Evolutionary conservation across 1,284 basidiomycete genomes (phyloP), one percentile per base, ranked within the genome.

Genomic region (Microbotryum lychnidis-dioicae): DNA sequence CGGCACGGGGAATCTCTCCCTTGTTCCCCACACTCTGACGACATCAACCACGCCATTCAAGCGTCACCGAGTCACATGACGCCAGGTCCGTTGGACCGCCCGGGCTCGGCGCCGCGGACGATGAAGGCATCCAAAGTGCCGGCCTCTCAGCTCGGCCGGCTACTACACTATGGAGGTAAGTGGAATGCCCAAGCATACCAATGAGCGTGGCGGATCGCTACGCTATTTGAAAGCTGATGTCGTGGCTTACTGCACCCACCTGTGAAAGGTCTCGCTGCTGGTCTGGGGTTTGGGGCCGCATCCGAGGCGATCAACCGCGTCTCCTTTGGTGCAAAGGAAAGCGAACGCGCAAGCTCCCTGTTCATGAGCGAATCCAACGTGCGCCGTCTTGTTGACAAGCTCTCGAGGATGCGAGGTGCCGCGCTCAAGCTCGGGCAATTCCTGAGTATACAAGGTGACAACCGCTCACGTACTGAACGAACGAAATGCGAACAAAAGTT

Each of bases 401-500:
- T 98, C 18, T 87, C 89, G 0, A 84, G 87, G 70, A 97, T 98
- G 94, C 81, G 94, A 21, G 94, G 94, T 1, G 94, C 96, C 0
- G 96, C 94, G 0, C 79, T 99, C 62, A 98, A 99, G 77, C 78
- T 98, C 2, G 94, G 94, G 0, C 96, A 98, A 73, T 98, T 98
- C 73, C 82, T 98, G 80, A 93, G 89, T 71, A 97, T 98, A 47
- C 94, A 99, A 81, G 91, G 91, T 89, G 45, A 49, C 75, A 62
- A 21, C 14, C 12, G 18, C 37, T 10, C 37, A 49, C 2, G 16
- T 20, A 49, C 10, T 27, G 25, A 3, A 2, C 21, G 16, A n/a
- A 27, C 33, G n/a, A 14, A 25, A n/a, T 23, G n/a, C 6, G 5
- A 9, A 6, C 50, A 18, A 1, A 8, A 46, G 33, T 27, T 2